Evolutionary conservation across 2,329 filamentous ascomycete genomes (phyloP), one percentile per base, ranked within the genome.

Genomic region (Arthroderma uncinatum): DNA sequence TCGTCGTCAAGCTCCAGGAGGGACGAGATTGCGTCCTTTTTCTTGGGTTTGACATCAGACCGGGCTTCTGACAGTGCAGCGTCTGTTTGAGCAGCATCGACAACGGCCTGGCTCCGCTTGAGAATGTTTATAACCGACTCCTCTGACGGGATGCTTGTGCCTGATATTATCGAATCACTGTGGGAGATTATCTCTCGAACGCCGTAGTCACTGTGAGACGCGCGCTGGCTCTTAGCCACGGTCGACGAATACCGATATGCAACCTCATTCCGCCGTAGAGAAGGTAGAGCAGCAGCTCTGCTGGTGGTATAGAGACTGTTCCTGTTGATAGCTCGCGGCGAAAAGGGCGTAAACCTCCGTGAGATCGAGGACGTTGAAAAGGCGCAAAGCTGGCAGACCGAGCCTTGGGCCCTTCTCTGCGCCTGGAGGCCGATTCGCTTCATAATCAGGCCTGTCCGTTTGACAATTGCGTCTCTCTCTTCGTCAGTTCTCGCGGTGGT

Each of bases 321-420:
- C 25, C 23, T 33, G 23, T n/a, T 9, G 14, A 21, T 25, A 4
- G 5, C 28, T 23, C 47, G 47, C 47, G 42, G 42, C 28, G 47
- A 28, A 14, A 47, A 52, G 28, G 28, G 14, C 28, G 48, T 25
- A 36, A 50, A 33, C 33, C 28, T 34, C 16, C 30, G 39, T 25
- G 36, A 55, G 53, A n/a, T 60, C 6, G 64, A 56, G 3, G 63
- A 63, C 16, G 63, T 64, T 8, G 70, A 70, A 39, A 66, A 64
- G 59, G 70, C 68, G 57, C 72, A 74, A 39, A 73, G 65, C 62
- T 74, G 71, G 42, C 72, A 74, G 53, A 73, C 61, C 12, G 66
- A 60, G 10, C 64, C 63, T 55, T 65, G 66, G 25, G 62, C 59
- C 42, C 60, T 62, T 53, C 58, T 66, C 40, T 65, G 65, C 23